Evolutionary conservation across 345 rosid genomes (phyloP).

Genomic region (Excoecaria agallocha): DNA sequence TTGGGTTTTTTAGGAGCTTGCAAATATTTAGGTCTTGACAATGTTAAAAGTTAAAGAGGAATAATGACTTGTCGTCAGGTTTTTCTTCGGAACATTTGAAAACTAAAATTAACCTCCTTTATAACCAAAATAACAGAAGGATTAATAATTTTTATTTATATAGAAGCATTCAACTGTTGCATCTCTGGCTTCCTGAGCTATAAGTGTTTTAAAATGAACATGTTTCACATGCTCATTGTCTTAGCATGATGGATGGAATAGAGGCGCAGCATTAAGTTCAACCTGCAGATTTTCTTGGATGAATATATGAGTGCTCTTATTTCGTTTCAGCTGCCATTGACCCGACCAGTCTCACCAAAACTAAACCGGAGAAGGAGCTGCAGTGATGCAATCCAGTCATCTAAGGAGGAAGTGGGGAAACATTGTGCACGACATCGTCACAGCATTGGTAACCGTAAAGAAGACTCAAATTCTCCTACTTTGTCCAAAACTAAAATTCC

Average conservation of each 20-base stretch:
- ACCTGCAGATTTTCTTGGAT: background rate
- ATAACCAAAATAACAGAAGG: background rate
- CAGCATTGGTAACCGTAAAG: constrained; percentile 56
- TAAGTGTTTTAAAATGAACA: background rate
- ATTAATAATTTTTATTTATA: background rate
- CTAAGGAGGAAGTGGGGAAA: constrained; percentile 51
- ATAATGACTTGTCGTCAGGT: background rate
- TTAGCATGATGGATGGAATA: background rate
- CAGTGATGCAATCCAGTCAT: constrained; percentile 49
- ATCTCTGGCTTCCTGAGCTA: background rate
- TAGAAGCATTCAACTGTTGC: background rate
- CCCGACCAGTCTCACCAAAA: constrained; percentile 59
- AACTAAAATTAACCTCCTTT: background rate
- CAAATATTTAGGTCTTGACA: background rate
- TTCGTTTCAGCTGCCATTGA: constrained; percentile 67
- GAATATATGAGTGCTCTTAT: constrained; percentile 8
- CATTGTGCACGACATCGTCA: constrained; percentile 61
- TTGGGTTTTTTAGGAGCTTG: background rate
- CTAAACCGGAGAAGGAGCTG: constrained; percentile 79
- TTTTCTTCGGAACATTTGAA: background rate
- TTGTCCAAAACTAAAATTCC: constrained; percentile 33
- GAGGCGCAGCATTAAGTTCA: background rate
- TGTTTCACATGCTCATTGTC: background rate
- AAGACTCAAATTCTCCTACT: constrained; percentile 21
- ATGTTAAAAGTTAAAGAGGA: background rate